Conservation (phyloP, 2,329 filamentous ascomycete genomes). For the Phaeosphaeriaceae sp. region DNA sequence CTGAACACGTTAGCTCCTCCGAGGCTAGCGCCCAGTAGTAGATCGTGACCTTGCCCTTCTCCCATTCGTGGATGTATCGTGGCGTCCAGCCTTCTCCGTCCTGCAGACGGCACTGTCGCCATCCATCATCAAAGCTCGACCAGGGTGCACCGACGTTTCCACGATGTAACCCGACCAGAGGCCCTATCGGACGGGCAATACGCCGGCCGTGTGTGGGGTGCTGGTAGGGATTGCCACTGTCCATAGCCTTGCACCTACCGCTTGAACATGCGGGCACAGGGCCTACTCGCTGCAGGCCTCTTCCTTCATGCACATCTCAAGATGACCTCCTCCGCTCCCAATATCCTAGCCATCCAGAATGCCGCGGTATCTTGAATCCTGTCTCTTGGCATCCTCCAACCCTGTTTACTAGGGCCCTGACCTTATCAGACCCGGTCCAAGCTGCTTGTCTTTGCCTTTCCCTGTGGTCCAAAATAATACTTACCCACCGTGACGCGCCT, state of each 20-base stretch:
- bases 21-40: slow-evolving; percentile 43
- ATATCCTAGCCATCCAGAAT: slow-evolving; percentile 42
- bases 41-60: slow-evolving; percentile 28
- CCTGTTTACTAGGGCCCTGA: slow-evolving; percentile 37
- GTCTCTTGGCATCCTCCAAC: slow-evolving; percentile 37
- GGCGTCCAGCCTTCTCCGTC: slow-evolving; percentile 45
- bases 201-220: slow-evolving; percentile 45
- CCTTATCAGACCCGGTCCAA: slow-evolving; percentile 49
- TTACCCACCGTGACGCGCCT: slow-evolving; percentile 47
- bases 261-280: slow-evolving; percentile 44
- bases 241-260: slow-evolving; percentile 42
- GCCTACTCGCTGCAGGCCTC: slow-evolving; percentile 39
- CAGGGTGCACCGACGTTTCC: slow-evolving; percentile 29
- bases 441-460: slow-evolving; percentile 37
- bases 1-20: slow-evolving; percentile 36
- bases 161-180: slow-evolving; percentile 48
- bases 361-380: slow-evolving; percentile 43
- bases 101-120: slow-evolving; percentile 39
- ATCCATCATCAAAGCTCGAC: slow-evolving; percentile 32
- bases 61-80: slow-evolving; percentile 37
- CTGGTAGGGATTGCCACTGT: slow-evolving; percentile 41
- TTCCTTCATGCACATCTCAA: slow-evolving; percentile 38
- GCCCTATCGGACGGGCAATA: slow-evolving; percentile 37
- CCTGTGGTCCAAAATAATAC: slow-evolving; percentile 47
- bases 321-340: slow-evolving; percentile 39